These are phyloP conservation scores for Sphagnum fallax DNA, from an alignment of 228 moss, liverwort and hornwort species.

Conservation along the genomic window DNA sequence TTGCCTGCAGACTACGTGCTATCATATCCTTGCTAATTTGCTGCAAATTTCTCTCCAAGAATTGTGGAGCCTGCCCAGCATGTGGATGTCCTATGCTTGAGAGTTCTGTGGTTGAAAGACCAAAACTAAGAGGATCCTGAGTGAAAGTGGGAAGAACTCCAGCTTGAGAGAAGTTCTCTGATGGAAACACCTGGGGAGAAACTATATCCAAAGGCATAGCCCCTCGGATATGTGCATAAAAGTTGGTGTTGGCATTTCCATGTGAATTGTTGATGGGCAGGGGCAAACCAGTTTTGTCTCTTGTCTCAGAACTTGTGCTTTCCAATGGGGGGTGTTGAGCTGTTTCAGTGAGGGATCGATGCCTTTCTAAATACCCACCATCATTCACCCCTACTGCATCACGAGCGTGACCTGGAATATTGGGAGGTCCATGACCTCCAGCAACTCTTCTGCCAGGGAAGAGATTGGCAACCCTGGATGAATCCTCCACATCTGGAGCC, in stretches of 20 bases:
- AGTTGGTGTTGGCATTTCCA: conserved; percentile 42
- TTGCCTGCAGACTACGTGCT: conserved; percentile 19
- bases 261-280: conserved; percentile 7
- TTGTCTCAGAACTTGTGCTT: conserved; percentile 1
- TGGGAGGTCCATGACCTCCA: too few relatives aligned
- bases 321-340: conserved; percentile 6
- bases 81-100: conserved; percentile 1
- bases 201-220: conserved; percentile 21
- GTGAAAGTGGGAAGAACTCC: conserved; percentile 15
- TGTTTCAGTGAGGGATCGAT: conserved; percentile 1
- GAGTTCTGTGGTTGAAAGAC: neutral
- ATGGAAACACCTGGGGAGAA: conserved; percentile 9
- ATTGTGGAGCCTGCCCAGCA: neutral
- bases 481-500: conserved; percentile 33
- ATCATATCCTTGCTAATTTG: conserved; percentile 23
- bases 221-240: conserved; percentile 37
- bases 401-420: too few relatives aligned
- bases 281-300: conserved; percentile 3
- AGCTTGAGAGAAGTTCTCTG: conserved; percentile 23
- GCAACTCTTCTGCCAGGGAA: conserved; percentile 11
- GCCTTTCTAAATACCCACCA: conserved; percentile 6
- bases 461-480: conserved; percentile 16
- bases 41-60: conserved; percentile 5
- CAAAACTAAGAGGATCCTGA: conserved; percentile 2
- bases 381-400: neutral